A percentile compares a stretch with the other conserved stretches of the same genome.
Evolutionary conservation across 441 rosid genomes (phyloP).

Genomic region (Pelargonium fulgidum): DNA sequence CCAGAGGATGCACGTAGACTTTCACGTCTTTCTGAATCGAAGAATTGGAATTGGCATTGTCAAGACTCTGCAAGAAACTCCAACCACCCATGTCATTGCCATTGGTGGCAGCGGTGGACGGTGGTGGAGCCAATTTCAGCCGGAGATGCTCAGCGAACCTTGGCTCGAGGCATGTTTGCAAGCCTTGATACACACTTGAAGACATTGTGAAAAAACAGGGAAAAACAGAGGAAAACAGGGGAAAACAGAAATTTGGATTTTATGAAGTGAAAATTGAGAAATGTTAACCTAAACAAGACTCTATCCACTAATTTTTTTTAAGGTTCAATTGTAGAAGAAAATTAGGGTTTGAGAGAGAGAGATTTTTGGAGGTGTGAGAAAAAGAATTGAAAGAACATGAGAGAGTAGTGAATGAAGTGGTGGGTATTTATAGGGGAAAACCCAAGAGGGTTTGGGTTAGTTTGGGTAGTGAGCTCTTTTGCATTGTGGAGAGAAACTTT

Average conservation of each 20-base stretch:
- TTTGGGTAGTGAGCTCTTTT: not conserved
- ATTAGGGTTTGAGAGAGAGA: not conserved
- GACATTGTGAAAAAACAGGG: not conserved
- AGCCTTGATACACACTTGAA: not conserved
- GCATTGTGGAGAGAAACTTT: not conserved
- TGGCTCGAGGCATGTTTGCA: not conserved
- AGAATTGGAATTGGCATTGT: conserved; percentile 14
- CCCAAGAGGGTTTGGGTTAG: not conserved
- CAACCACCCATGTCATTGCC: conserved; percentile 29
- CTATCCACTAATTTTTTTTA: too few relatives aligned
- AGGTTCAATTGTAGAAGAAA: too few relatives aligned
- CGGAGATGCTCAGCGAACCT: not conserved
- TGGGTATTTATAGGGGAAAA: not conserved
- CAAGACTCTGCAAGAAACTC: conserved; percentile 40
- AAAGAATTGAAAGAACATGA: too few relatives aligned
- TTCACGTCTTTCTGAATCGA: conserved; percentile 11
- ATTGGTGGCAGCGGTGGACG: not conserved
- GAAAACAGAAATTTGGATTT: too few relatives aligned
- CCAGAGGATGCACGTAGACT: conserved; percentile 34
- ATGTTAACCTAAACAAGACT: too few relatives aligned
- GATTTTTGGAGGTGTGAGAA: not conserved
- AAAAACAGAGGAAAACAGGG: too few relatives aligned
- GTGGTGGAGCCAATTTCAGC: conserved; percentile 19
- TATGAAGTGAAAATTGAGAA: too few relatives aligned
- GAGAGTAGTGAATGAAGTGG: not conserved